A percentile compares a stretch with the other conserved stretches of the same genome.
These are phyloP conservation scores for bread wheat (Triticum aestivum) DNA, from an alignment of 176 grass and related monocot species.

Conservation along the genomic window DNA sequence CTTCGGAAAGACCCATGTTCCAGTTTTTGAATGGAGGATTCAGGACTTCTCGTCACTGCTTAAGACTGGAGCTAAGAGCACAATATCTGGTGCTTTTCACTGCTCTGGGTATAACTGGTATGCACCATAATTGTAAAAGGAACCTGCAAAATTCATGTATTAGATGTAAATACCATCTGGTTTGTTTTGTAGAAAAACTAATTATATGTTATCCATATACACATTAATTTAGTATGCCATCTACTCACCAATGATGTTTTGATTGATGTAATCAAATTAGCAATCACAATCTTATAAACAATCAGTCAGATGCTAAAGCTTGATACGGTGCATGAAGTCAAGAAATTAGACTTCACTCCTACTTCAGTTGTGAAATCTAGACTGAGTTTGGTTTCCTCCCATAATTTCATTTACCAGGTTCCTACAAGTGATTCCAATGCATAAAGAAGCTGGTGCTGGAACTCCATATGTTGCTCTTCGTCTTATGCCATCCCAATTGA, in stretches of 20 bases:
- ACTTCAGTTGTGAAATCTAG: neutral
- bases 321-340: neutral
- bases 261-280: neutral
- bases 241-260: neutral
- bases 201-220: neutral
- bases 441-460: neutral
- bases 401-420: conserved; percentile 10
- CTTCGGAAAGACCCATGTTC: neutral
- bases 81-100: neutral
- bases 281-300: neutral
- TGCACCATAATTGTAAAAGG: neutral
- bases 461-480: conserved; percentile 13
- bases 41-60: conserved; percentile 35
- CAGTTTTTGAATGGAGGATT: conserved; percentile 31
- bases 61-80: neutral
- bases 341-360: neutral
- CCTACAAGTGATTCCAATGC: neutral
- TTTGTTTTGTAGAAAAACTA: neutral
- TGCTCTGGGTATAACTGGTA: conserved; percentile 17
- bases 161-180: neutral
- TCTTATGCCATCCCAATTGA: neutral
- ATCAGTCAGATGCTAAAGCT: neutral
- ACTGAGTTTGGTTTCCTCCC: neutral
- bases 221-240: neutral
- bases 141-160: neutral